phyloP scores from a whole-genome alignment of 2,329 filamentous ascomycete genomes.

The Hymenoscyphus infarciens region DNA sequence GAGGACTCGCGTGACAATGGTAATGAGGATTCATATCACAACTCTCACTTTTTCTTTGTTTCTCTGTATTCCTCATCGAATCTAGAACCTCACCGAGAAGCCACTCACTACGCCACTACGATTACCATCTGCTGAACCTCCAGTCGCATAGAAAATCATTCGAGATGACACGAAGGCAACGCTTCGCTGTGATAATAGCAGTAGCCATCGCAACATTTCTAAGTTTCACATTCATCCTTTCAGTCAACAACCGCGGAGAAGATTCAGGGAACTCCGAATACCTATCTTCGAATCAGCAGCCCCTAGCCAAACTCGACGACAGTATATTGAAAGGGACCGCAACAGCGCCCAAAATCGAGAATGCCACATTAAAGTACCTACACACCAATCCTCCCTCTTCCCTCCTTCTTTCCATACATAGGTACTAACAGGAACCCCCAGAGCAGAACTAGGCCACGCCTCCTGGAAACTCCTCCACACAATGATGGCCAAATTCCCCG shows the following conservation, averaged over 20 bases:
- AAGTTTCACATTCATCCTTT: constrained; percentile 55
- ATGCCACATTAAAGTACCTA: constrained; percentile 72
- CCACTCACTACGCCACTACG: neutral
- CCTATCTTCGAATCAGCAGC: constrained; percentile 19
- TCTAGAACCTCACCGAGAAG: neutral
- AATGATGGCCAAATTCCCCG: constrained; percentile 67
- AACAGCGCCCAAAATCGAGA: constrained; percentile 78
- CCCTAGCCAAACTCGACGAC: constrained; percentile 38
- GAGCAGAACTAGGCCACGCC: constrained; percentile 59
- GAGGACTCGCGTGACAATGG: neutral
- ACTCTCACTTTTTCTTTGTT: neutral
- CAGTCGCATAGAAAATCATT: neutral
- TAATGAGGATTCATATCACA: neutral
- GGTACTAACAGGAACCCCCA: constrained; percentile 20
- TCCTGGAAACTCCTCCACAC: constrained; percentile 70
- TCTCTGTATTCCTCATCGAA: neutral
- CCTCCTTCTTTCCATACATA: neutral
- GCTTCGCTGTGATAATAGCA: constrained; percentile 52
- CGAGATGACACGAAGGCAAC: constrained; percentile 37
- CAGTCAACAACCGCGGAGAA: constrained; percentile 27
- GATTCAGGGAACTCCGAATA: constrained; percentile 24
- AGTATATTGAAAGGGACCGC: constrained; percentile 61
- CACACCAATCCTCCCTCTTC: too few relatives aligned
- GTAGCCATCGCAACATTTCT: constrained; percentile 54
- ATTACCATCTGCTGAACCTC: neutral